These are phyloP conservation scores for Baorangia bicolor DNA, from an alignment of 768 basidiomycete genomes.

Conservation along the genomic window DNA sequence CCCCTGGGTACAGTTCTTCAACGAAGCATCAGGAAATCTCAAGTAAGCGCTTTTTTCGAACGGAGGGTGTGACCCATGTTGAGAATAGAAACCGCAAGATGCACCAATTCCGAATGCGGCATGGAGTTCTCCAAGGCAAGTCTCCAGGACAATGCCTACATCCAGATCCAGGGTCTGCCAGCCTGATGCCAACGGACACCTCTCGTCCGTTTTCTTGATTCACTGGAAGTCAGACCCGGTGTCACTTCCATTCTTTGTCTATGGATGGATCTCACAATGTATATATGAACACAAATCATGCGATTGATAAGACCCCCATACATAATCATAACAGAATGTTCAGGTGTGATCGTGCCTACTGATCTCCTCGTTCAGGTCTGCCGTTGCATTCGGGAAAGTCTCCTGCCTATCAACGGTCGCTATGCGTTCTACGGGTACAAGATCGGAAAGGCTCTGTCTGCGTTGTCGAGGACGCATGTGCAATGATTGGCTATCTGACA, in stretches of 20 bases:
- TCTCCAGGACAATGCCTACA: constrained; percentile 41
- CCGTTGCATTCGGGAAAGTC: constrained; percentile 62
- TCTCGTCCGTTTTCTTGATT: background rate
- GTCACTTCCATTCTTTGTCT: constrained; percentile 14
- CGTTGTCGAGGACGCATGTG: constrained; percentile 54
- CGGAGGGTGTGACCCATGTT: constrained; percentile 3
- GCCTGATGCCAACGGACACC: constrained; percentile 18
- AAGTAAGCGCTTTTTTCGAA: constrained; percentile 30
- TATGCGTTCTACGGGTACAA: constrained; percentile 62
- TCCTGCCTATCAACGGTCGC: constrained; percentile 56
- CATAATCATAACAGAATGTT: constrained; percentile 15
- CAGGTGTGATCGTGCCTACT: constrained; percentile 31
- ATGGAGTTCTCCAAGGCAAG: constrained; percentile 42
- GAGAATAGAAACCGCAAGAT: constrained; percentile 21
- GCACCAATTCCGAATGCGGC: constrained; percentile 41
- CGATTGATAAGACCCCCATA: constrained; percentile 18
- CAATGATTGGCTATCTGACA: constrained; percentile 39
- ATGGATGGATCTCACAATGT: constrained; percentile 27
- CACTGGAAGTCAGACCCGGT: constrained; percentile 18
- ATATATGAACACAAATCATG: constrained; percentile 28
- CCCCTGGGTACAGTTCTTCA: constrained; percentile 35
- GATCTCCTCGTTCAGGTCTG: constrained; percentile 66
- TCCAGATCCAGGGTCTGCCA: constrained; percentile 40
- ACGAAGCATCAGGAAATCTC: constrained; percentile 36
- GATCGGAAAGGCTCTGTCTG: constrained; percentile 62